Base-by-base conservation (phyloP, 768 basidiomycete species). In the Lentinus brumalis region DNA sequence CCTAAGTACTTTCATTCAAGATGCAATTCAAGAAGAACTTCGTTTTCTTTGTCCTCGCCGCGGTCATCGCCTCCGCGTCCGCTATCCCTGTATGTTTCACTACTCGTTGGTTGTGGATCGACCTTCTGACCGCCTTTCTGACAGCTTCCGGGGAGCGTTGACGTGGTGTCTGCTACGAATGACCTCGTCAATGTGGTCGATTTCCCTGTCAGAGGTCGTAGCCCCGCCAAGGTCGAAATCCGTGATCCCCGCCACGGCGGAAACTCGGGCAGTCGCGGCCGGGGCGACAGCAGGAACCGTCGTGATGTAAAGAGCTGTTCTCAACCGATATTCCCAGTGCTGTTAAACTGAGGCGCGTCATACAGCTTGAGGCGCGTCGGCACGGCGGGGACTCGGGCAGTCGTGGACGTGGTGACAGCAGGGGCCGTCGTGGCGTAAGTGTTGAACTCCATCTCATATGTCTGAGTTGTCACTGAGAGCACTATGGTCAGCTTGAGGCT, bases 21-120 rank as follows among this genome's bases (percentile, higher is more conserved):
- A 76, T 76, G 75, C 72, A 75, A 40, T 74, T 75, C 73, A 73
- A 67, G 71, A 73, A 73, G 65, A 73, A 69, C 68, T 74, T 75
- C 51, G 59, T 74, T 29, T 65, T 70, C 29, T 72, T 76, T 59
- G 68, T 75, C 59, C 38, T 75, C 41, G 73, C 75, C 4, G 73
- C 75, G 10, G 72, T 76, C 42, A 41, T 76, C 38, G 65, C 74
- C 35, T 66, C 71, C 41, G 61, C 67, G 14, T 56, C 64, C 49
- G 75, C 74, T 46, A 66, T 69, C 26, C 75, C 75, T 7, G 75
- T 76, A 66, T 47, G 70, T 55, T 12, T 38, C 30, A 39, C 5
- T 9, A 8, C 5, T 26, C 4, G 35, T n/a, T 10, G 5, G 10
- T 10, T 21, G 15, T 18, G 10, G 5, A 18, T 29, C 21, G 32